Evolutionary conservation across 2,329 filamentous ascomycete genomes (phyloP), one percentile per base, ranked within the genome.

Genomic region (Chaetomium sp.): DNA sequence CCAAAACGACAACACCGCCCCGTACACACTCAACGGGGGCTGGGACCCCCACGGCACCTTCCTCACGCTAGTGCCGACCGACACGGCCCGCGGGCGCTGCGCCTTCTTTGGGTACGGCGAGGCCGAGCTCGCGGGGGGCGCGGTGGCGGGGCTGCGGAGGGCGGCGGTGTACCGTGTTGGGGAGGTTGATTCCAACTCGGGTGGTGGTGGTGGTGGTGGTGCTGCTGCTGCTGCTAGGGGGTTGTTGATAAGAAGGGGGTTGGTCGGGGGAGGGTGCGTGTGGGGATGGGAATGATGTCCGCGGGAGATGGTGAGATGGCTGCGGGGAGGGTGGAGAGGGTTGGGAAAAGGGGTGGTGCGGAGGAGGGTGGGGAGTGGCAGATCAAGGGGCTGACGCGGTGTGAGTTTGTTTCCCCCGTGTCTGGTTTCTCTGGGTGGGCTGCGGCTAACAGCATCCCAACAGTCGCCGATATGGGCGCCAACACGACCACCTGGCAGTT

Each of bases 51-150:
- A 51, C 27, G 67, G 67, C 33, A 66, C 67, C 5, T 72, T 70
- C 60, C 63, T 71, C 61, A 67, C 70, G 10, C 42, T 74, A 2
- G 69, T 70, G 1, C 31, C 70, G 7, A 70, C 70, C 33, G 69
- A 73, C 54, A 25, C 64, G 1, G 45, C 42, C 0, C 25, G 56
- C 4, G 49, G 54, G 8, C 63, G 53, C 21, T 67, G 67, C 25
- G 70, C 70, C 1, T 73, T 69, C 57, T 72, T 74, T 47, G 64
- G 56, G 25, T 73, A 71, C 57, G 47, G 23, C 0, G 65, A 68
- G 16, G 53, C 21, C 2, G 70, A 73, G 57, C 9, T 71, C 2
- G 31, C 29, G 1, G 54, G 49, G 19, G 65, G 64, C 10, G 27
- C 60, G 38, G 55, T 63, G 27, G 59, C 38, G 4, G 51, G 35